A percentile compares a stretch with the other conserved stretches of the same genome.
Conservation (phyloP, 345 rosid species). For the Theobroma cacao region DNA sequence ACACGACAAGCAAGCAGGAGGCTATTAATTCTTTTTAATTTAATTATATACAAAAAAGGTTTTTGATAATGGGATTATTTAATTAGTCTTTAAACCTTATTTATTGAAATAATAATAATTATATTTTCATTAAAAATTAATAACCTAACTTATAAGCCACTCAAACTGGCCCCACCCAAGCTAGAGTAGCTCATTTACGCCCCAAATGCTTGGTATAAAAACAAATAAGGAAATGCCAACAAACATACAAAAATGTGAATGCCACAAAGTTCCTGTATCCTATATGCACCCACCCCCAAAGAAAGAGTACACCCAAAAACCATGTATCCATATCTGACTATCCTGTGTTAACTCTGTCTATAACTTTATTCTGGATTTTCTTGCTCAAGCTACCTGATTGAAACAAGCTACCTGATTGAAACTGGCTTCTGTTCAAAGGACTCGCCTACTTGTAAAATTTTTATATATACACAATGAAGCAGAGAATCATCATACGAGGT, state of each 20-base stretch:
- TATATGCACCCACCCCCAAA: neutral
- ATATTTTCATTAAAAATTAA: too few species aligned
- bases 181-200: too few species aligned
- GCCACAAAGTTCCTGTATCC: neutral
- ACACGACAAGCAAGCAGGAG: too few species aligned
- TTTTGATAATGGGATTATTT: too few species aligned
- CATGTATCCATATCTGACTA: neutral
- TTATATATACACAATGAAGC: slow-evolving; percentile 1
- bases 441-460: neutral
- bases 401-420: neutral
- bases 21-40: too few species aligned
- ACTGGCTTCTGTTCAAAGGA: neutral
- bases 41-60: too few species aligned
- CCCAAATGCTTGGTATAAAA: too few species aligned
- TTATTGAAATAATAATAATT: too few species aligned
- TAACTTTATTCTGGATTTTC: neutral
- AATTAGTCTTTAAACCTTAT: too few species aligned
- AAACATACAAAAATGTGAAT: neutral
- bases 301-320: neutral
- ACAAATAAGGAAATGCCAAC: too few species aligned
- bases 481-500: neutral
- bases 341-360: neutral
- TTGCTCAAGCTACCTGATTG: neutral
- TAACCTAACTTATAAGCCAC: too few species aligned
- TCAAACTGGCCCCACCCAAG: too few species aligned